phyloP scores from a whole-genome alignment of 805 yeast genomes.

The Metschnikowia drakensbergensis region DNA sequence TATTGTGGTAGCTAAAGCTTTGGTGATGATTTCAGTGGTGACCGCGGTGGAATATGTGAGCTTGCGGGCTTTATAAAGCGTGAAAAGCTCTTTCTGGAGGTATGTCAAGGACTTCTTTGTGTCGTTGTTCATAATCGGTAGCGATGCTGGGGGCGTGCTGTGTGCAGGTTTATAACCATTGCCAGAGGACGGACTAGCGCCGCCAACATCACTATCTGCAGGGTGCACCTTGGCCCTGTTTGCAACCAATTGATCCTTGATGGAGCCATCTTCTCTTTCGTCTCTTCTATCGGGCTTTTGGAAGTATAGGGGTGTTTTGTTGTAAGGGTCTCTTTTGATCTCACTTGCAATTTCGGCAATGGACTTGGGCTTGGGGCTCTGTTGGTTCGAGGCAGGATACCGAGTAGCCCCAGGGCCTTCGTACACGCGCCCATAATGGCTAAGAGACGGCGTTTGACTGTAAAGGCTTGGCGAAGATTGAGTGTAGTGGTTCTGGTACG shows the following conservation, averaged over 20 bases:
- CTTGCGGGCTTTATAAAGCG: constrained; percentile 72
- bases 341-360: constrained; percentile 43
- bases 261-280: constrained; percentile 18
- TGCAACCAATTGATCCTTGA: constrained; percentile 47
- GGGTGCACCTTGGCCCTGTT: constrained; percentile 30
- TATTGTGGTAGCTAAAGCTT: constrained; percentile 88
- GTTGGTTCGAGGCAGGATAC: background rate
- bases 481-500: constrained; percentile 4
- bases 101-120: constrained; percentile 74
- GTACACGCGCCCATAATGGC: background rate
- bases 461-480: constrained; percentile 4
- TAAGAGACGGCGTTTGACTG: background rate
- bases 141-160: background rate
- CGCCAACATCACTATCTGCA: constrained; percentile 1
- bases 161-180: constrained; percentile 7
- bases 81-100: constrained; percentile 80
- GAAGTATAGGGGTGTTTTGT: constrained; percentile 31
- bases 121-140: constrained; percentile 47
- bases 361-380: constrained; percentile 27
- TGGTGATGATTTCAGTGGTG: constrained; percentile 80
- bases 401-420: background rate
- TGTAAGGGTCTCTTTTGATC: constrained; percentile 27
- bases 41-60: constrained; percentile 70
- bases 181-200: constrained; percentile 1
- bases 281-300: constrained; percentile 13